Evolutionary conservation across 352 stramenopile species (phyloP).

Genomic region (Saprolegnia diclina): DNA sequence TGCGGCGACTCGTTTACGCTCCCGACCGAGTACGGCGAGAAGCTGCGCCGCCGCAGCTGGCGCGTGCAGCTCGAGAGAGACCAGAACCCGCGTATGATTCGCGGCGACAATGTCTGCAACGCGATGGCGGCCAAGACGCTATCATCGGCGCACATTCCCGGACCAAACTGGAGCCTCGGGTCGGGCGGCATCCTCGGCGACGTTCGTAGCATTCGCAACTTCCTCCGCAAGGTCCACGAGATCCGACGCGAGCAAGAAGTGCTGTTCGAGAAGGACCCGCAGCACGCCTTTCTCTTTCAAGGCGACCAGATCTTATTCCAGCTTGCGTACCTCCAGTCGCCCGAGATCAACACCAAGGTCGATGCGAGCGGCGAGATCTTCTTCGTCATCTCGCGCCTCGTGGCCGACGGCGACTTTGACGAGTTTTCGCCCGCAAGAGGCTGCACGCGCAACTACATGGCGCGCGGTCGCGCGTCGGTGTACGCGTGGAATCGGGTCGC

Average conservation of each 20-base stretch:
- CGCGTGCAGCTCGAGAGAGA: constrained; percentile 2
- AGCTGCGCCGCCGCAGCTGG: constrained; percentile 9
- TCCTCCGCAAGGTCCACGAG: constrained; percentile 2
- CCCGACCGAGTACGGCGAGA: constrained; percentile 4
- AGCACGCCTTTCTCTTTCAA: constrained; percentile 8
- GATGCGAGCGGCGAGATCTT: constrained; percentile 23
- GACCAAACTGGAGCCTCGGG: constrained; percentile 24
- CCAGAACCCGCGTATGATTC: background rate
- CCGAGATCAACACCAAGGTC: constrained; percentile 26
- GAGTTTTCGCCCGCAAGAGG: background rate
- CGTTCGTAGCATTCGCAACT: constrained; percentile 9
- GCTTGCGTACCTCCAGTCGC: constrained; percentile 16
- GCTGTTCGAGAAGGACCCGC: background rate
- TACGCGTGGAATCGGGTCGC: constrained; percentile 8
- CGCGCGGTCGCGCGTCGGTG: background rate
- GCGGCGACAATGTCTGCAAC: constrained; percentile 6
- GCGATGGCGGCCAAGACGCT: constrained; percentile 13
- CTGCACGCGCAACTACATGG: constrained; percentile 11
- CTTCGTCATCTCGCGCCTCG: constrained; percentile 18
- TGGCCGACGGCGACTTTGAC: background rate
- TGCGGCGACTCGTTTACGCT: constrained; percentile 23
- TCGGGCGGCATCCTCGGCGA: constrained; percentile 24
- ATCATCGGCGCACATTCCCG: background rate
- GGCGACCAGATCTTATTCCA: constrained; percentile 26
- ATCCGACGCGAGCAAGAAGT: constrained; percentile 2